Conservation (phyloP, 768 basidiomycete genomes). For the Termitomyces bulborhizus region DNA sequence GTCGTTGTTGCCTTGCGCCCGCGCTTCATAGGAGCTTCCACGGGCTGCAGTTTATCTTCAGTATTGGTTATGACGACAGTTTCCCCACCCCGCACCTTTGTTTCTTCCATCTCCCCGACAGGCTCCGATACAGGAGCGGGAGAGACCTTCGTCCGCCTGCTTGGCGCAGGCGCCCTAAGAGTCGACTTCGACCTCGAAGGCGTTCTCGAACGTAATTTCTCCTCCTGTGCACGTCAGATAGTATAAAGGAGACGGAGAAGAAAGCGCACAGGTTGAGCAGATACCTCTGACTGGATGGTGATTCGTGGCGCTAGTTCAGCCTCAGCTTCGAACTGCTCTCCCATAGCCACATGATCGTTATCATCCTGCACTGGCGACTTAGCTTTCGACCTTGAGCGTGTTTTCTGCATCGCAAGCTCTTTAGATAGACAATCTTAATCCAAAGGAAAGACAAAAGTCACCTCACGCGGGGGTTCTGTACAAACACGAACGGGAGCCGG, state of each 20-base stretch:
- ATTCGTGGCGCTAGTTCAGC: background rate
- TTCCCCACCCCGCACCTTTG: conserved; percentile 11
- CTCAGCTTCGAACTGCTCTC: background rate
- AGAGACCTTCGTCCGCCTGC: background rate
- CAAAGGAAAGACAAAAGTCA: background rate
- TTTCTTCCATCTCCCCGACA: background rate
- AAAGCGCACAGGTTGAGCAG: background rate
- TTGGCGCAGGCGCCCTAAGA: background rate
- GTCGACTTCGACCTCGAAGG: conserved; percentile 6
- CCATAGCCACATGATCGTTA: background rate
- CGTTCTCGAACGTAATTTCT: background rate
- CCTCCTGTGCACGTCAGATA: background rate
- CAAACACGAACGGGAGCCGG: background rate
- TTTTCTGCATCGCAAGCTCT: background rate
- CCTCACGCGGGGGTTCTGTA: background rate
- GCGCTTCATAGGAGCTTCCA: conserved; percentile 9
- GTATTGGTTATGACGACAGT: conserved; percentile 6
- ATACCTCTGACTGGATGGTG: background rate
- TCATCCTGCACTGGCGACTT: background rate
- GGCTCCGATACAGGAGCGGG: background rate
- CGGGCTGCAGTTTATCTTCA: conserved; percentile 6
- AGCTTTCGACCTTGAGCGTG: background rate
- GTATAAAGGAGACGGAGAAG: too few relatives aligned
- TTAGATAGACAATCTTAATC: background rate
- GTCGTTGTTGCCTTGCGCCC: conserved; percentile 6